Conservation (phyloP, 2,329 filamentous ascomycete genomes). For the Chrysoporthe deuterocubensis region DNA sequence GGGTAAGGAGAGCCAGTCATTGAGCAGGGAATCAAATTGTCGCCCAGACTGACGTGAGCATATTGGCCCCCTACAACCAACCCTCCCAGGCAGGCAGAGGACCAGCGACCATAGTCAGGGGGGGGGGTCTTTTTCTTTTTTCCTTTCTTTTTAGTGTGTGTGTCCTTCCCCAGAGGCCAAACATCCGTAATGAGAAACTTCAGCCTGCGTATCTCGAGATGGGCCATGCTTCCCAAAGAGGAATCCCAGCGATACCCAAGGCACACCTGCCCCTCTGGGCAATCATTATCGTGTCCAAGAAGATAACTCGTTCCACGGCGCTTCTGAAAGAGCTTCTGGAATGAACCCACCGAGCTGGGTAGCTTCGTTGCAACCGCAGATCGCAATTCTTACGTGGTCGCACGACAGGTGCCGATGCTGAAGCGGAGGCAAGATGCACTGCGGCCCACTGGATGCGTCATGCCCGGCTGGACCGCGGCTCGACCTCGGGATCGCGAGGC, state of each 20-base stretch:
- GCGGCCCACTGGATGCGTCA: conserved; percentile 9
- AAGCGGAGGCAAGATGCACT: not conserved
- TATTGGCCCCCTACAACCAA: too few relatives aligned
- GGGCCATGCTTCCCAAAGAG: conserved; percentile 1
- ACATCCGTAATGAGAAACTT: not conserved
- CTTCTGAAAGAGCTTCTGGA: not conserved
- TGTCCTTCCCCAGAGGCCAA: not conserved
- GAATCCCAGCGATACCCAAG: not conserved
- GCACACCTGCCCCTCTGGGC: conserved; percentile 15
- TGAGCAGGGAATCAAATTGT: not conserved
- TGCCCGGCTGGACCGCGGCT: not conserved
- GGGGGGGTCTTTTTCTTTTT: not conserved
- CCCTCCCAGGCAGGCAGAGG: not conserved
- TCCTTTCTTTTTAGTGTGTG: not conserved
- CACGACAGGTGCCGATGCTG: conserved; percentile 17
- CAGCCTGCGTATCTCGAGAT: not conserved
- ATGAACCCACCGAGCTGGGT: not conserved
- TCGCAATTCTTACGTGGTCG: conserved; percentile 1
- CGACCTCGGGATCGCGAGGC: not conserved
- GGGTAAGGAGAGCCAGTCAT: not conserved
- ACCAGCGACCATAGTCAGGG: not conserved
- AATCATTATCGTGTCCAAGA: not conserved
- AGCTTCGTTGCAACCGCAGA: not conserved
- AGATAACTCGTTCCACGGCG: not conserved
- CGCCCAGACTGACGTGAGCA: conserved; percentile 12